Conservation (phyloP, 352 stramenopile genomes). For the Phytophthora podocarpi region DNA sequence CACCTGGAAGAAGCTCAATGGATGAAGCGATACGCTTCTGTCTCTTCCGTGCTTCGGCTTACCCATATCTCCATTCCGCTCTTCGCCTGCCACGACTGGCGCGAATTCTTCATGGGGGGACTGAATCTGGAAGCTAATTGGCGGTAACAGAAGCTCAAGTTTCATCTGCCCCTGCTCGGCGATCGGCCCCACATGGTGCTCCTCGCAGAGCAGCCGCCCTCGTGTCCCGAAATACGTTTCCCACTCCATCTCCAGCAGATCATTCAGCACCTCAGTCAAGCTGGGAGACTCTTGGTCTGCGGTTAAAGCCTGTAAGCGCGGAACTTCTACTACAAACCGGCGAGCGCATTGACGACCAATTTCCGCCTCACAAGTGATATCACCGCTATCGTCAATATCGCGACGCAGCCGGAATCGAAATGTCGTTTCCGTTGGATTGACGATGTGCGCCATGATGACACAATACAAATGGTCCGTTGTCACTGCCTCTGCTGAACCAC, state of each 20-base stretch:
- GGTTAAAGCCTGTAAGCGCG: constrained; percentile 18
- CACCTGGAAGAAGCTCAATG: constrained; percentile 29
- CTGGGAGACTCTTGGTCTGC: constrained; percentile 2
- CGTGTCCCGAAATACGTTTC: constrained; percentile 57
- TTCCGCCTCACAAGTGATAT: constrained; percentile 37
- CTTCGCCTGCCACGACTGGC: background rate
- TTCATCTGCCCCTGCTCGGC: constrained; percentile 15
- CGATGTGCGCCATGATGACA: constrained; percentile 54
- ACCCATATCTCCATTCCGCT: constrained; percentile 12
- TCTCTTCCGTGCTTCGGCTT: constrained; percentile 7
- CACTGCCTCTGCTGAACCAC: background rate
- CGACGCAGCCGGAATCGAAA: constrained; percentile 54
- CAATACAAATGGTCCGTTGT: constrained; percentile 62
- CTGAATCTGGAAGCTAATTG: constrained; percentile 41
- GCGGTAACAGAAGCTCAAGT: constrained; percentile 37
- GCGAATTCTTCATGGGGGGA: background rate
- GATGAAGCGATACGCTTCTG: constrained; percentile 12
- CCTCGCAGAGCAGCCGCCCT: constrained; percentile 33
- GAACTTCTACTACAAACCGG: constrained; percentile 49
- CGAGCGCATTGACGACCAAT: constrained; percentile 58
- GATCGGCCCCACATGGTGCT: constrained; percentile 19
- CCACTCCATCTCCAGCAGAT: constrained; percentile 54
- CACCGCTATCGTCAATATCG: constrained; percentile 9
- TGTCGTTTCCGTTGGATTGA: constrained; percentile 74
- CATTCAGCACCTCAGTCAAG: constrained; percentile 41